Percentiles rank a stretch among this genome's conserved stretches.
Evolutionary conservation across 1,284 basidiomycete species (phyloP).

Genomic region (Bjerkandera adusta): DNA sequence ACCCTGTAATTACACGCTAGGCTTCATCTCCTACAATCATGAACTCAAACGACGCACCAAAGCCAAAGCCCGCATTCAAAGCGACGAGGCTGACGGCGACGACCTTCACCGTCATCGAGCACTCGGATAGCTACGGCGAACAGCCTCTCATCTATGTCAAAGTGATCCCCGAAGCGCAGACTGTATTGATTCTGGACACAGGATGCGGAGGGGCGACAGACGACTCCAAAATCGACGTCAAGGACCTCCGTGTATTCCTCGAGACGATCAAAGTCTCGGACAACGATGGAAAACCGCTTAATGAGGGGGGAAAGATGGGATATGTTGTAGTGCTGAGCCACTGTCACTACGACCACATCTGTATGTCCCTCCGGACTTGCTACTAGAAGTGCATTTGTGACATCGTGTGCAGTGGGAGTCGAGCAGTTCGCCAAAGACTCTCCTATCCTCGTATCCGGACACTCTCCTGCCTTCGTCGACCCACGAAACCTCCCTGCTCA

Average conservation of each 20-base stretch:
- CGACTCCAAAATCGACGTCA: constrained; percentile 39
- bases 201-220: constrained; percentile 49
- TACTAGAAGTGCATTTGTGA: too few relatives aligned
- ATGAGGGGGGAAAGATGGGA: constrained; percentile 36
- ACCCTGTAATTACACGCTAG: too few relatives aligned
- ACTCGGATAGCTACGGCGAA: constrained; percentile 49
- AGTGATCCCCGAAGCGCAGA: constrained; percentile 35
- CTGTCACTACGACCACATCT: constrained; percentile 58
- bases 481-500: constrained; percentile 36
- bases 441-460: constrained; percentile 43
- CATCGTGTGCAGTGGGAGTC: constrained; percentile 38
- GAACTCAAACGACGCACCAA: too few relatives aligned
- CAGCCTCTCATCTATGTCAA: constrained; percentile 55
- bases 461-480: constrained; percentile 43
- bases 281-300: constrained; percentile 42
- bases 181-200: constrained; percentile 50
- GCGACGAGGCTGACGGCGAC: constrained; percentile 41
- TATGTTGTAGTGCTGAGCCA: constrained; percentile 51
- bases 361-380: too few relatives aligned
- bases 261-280: constrained; percentile 43
- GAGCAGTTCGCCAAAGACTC: constrained; percentile 48
- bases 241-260: constrained; percentile 45
- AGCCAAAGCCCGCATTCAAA: constrained; percentile 35
- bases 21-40: too few relatives aligned
- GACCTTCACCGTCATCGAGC: constrained; percentile 52